phyloP scores from a whole-genome alignment of 208 protist genomes.

The Trypanosoma brucei region DNA sequence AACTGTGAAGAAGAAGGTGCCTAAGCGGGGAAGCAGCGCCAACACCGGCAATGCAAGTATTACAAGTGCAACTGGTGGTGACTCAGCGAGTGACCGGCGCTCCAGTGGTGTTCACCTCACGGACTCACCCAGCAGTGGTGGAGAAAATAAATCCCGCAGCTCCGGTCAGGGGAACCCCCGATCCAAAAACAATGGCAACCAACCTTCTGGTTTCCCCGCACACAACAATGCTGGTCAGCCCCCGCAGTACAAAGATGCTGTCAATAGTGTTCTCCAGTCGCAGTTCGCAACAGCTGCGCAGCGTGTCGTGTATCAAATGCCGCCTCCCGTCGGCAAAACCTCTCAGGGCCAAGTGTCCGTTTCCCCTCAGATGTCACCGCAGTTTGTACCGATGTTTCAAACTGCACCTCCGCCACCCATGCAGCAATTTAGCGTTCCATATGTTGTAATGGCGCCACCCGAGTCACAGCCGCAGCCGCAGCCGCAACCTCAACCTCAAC shows the following conservation, averaged over 20 bases:
- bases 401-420: not conserved
- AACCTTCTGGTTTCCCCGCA: not conserved
- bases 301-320: not conserved
- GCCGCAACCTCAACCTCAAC: not conserved
- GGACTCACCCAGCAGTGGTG: no score
- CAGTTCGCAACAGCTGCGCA: not conserved
- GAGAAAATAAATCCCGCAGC: not conserved
- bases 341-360: not conserved
- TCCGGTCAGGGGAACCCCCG: not conserved
- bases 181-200: not conserved
- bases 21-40: constrained; percentile 1
- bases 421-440: constrained; percentile 8
- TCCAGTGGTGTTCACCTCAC: no score
- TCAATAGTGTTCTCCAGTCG: not conserved
- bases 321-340: not conserved
- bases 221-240: not conserved
- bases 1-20: constrained; percentile 37
- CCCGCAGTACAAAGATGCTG: constrained; percentile 11
- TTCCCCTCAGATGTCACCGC: not conserved
- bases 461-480: not conserved
- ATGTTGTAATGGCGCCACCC: constrained; percentile 8
- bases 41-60: constrained; percentile 3
- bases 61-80: not conserved
- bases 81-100: not conserved
- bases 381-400: constrained; percentile 15